These are phyloP conservation scores for Boletellus emodensis DNA, from an alignment of 768 basidiomycete genomes.

Conservation along the genomic window DNA sequence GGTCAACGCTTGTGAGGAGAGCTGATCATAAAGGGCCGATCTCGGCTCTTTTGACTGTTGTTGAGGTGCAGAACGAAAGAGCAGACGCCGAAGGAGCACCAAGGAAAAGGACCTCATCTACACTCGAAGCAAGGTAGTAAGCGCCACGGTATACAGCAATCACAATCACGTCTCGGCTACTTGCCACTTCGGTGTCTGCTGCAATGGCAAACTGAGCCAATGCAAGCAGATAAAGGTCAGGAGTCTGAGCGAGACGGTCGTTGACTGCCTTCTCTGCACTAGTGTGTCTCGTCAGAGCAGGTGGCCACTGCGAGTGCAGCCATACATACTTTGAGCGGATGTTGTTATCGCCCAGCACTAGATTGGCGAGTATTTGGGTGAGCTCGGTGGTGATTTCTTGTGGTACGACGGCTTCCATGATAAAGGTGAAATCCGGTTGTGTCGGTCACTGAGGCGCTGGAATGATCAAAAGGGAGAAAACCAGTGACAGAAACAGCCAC, in stretches of 20 bases:
- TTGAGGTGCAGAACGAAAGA: conserved; percentile 57
- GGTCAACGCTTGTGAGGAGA: conserved; percentile 59
- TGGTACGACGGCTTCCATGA: conserved; percentile 37
- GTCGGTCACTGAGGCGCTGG: too few species aligned
- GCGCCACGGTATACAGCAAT: background rate
- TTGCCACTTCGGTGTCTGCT: conserved; percentile 75
- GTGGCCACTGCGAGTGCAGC: background rate
- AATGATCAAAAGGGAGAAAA: too few species aligned
- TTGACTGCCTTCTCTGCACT: conserved; percentile 82
- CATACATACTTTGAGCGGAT: conserved; percentile 69
- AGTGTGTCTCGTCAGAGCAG: conserved; percentile 10
- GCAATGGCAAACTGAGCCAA: conserved; percentile 74
- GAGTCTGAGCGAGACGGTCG: conserved; percentile 70
- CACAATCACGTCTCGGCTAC: conserved; percentile 25
- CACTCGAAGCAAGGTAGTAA: conserved; percentile 11
- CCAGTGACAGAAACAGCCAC: too few species aligned
- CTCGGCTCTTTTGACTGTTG: conserved; percentile 35
- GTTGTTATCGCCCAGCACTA: conserved; percentile 79
- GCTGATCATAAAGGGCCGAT: conserved; percentile 74
- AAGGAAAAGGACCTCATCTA: conserved; percentile 86
- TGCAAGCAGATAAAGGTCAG: conserved; percentile 76
- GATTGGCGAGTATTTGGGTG: conserved; percentile 81
- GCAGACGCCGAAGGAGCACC: conserved; percentile 72
- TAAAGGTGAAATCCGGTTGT: background rate
- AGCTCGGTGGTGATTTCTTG: conserved; percentile 72